phyloP scores from a whole-genome alignment of 2,329 filamentous ascomycete genomes.

The Lachnellula cervina region DNA sequence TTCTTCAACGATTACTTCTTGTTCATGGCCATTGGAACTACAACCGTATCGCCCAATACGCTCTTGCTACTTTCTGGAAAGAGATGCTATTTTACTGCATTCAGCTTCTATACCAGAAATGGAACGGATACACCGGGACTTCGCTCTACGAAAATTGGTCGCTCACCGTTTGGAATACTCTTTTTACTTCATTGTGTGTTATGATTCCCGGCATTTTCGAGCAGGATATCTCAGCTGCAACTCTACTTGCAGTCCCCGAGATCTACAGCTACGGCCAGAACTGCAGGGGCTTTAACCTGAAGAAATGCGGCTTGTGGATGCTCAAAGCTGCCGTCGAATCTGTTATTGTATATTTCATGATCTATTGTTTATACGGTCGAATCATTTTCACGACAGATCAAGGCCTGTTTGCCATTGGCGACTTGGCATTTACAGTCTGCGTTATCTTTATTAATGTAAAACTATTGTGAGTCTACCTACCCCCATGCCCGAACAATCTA shows the following conservation, averaged over 20 bases:
- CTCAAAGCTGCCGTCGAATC: constrained; percentile 68
- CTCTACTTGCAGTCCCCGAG: constrained; percentile 81
- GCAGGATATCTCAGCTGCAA: constrained; percentile 76
- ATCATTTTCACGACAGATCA: constrained; percentile 54
- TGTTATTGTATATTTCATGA: constrained; percentile 69
- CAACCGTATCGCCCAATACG: constrained; percentile 78
- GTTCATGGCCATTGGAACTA: constrained; percentile 91
- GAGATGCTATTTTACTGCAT: constrained; percentile 74
- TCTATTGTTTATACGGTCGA: constrained; percentile 57
- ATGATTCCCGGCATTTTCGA: constrained; percentile 89
- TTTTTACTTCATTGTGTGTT: constrained; percentile 82
- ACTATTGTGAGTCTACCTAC: constrained; percentile 53
- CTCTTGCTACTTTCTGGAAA: constrained; percentile 87
- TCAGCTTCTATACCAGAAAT: constrained; percentile 75
- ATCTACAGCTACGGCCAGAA: constrained; percentile 78
- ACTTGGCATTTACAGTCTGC: constrained; percentile 63
- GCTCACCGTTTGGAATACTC: constrained; percentile 83
- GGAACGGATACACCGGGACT: constrained; percentile 82
- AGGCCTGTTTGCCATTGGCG: constrained; percentile 70
- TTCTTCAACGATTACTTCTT: constrained; percentile 72
- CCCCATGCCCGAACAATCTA: constrained; percentile 37
- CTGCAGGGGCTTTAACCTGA: constrained; percentile 70
- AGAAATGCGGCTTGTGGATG: constrained; percentile 73
- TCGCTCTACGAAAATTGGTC: constrained; percentile 81
- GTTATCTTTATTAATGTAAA: constrained; percentile 71